Evolutionary conservation across 768 basidiomycete genomes (phyloP), one percentile per base, ranked within the genome.

Genomic region (Piloderma croceum): DNA sequence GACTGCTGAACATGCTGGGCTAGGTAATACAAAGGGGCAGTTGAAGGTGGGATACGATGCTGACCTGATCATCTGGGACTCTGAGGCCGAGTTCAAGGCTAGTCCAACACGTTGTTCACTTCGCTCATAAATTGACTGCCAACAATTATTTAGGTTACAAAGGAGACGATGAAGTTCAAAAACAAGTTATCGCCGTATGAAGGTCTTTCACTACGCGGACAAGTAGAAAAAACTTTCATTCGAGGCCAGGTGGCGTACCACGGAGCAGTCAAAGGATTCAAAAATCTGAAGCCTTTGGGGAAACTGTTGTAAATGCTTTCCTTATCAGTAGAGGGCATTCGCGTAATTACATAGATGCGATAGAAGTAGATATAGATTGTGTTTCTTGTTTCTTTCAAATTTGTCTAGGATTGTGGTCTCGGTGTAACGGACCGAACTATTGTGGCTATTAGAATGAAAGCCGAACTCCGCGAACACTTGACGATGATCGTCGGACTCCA

Each of bases 161-260:
- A 75, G 54, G 81, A 84, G 7, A 54, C 61, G 10, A 68, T 97
- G 10, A 71, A 81, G 39, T 97, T 94, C 74, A 96, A 90, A 70
- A 97, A 98, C 66, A 93, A 92, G 62, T 54, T 96, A 15, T 88
- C 89, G 3, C 88, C 94, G 2, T 98, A 93, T 58, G 76, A 87
- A 49, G 92, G 91, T 4, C 66, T 76, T 52, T 69, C 53, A 13
- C 69, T 96, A 32, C 65, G 51, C 12, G 94, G 94, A 0, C 65
- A 66, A n/a, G 87, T 92, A 24, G 66, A 77, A 44, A 68, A 81
- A 60, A 90, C 89, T 0, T 88, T 76, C 58, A 65, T 98, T n/a
- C 76, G 90, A 4, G 93, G 91, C 2, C 50, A 57, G 13, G 58
- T 84, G 33, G 74, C 83, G 1, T 96, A 86, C 60, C 73, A 79